Base-by-base conservation (phyloP, 768 basidiomycete genomes). In the Podaxis carcinomalis region DNA sequence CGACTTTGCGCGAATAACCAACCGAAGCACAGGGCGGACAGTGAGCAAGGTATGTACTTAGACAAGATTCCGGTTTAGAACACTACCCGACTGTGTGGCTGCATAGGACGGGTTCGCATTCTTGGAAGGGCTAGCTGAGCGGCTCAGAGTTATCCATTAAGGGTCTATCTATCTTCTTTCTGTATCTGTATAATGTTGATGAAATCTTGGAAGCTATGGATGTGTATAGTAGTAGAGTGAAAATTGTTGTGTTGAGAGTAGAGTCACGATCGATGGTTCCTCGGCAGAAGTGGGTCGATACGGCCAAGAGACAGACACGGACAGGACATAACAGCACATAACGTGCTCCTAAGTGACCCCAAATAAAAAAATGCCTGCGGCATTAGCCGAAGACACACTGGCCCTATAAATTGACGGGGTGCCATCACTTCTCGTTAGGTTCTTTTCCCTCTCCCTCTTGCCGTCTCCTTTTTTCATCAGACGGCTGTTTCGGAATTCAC, bases 1-100 rank as follows among this genome's bases (percentile, higher is more conserved):
- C 6, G 88, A 90, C 53, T 92, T 92, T 70, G 85, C 85, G 23
- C 76, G 78, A 52, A 82, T 88, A 57, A 90, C 87, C 35, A 84
- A 89, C 70, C 80, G 80, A 68, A 86, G 84, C 66, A 85, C 77
- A 39, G 86, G 88, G 44, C 78, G 87, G 64, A 90, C 86, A 53
- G 77, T 92, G 57, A 91, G 89, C 36, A 92, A 92, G 80, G 83
- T 81, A 63, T 32, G 66, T 32, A 39, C 32, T 42, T 44, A 14
- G 2, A 36, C 61, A 35, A 36, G 57, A 42, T 40, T 50, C 11
- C 27, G n/a, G 5, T 11, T 14, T 21, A 4, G 39, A 49, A 11
- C 57, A 25, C 50, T 59, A 19, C 62, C 42, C 1, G 37, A 51
- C n/a, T n/a, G 21, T 57, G 40, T 37, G 52, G 47, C 42, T 46